A percentile compares a stretch with the other conserved stretches of the same genome.
Evolutionary conservation across 2,329 filamentous ascomycete species (phyloP).

Genomic region (Alternaria sp.): DNA sequence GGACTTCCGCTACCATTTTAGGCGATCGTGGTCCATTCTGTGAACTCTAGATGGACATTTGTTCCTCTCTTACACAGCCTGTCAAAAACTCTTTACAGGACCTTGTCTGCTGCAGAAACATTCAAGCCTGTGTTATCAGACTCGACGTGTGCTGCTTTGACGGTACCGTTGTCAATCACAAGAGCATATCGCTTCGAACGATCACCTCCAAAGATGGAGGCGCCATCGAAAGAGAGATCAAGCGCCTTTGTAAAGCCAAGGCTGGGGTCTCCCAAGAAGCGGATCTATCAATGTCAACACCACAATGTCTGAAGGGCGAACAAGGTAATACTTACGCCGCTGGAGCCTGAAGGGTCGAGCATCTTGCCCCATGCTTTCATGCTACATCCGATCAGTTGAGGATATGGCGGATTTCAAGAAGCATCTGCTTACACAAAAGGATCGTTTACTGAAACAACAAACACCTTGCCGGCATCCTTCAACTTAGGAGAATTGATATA

Average conservation of each 20-base stretch:
- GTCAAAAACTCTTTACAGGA: slow-evolving; percentile 26
- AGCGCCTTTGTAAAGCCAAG: slow-evolving; percentile 83
- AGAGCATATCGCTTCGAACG: slow-evolving; percentile 90
- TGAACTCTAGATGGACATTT: not conserved
- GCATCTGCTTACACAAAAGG: slow-evolving; percentile 78
- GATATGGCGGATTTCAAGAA: not conserved
- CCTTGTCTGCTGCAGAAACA: slow-evolving; percentile 52
- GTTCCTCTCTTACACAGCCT: not conserved
- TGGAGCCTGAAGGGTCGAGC: slow-evolving; percentile 77
- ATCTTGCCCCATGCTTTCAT: slow-evolving; percentile 88
- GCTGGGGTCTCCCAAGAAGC: slow-evolving; percentile 85
- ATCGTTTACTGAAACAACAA: slow-evolving; percentile 93
- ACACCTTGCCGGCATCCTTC: slow-evolving; percentile 82
- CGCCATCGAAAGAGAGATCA: slow-evolving; percentile 82
- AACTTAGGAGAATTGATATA: slow-evolving; percentile 83
- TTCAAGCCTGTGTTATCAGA: slow-evolving; percentile 85
- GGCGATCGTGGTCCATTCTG: not conserved
- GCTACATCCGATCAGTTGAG: slow-evolving; percentile 55
- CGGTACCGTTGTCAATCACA: slow-evolving; percentile 82
- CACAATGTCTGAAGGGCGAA: not conserved
- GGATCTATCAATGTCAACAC: slow-evolving; percentile 66
- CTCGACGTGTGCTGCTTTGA: slow-evolving; percentile 82
- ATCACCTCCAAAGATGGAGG: slow-evolving; percentile 79
- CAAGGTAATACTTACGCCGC: slow-evolving; percentile 69
- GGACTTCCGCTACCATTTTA: not conserved